phyloP scores from a whole-genome alignment of 176 grass and related monocot genomes.

The Aegilops umbellulata region DNA sequence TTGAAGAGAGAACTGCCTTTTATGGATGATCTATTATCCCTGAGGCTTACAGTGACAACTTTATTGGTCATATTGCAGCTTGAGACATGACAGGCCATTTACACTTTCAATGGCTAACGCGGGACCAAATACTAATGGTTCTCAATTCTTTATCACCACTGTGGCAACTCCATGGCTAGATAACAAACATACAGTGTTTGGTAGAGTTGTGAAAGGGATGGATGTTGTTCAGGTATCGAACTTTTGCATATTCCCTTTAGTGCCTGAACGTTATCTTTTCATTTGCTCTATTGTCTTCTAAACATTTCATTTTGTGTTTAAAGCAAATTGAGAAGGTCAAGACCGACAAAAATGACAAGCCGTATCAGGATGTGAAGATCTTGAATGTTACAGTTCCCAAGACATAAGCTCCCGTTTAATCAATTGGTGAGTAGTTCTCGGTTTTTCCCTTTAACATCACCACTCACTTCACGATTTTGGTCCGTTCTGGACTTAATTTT shows the following conservation, averaged over 20 bases:
- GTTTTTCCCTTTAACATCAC: neutral
- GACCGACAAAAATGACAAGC: constrained; percentile 93
- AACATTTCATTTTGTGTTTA: constrained; percentile 35
- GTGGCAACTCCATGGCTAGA: constrained; percentile 98
- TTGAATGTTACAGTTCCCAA: constrained; percentile 98
- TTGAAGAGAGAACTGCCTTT: neutral
- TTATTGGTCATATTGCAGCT: constrained; percentile 50
- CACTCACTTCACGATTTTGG: neutral
- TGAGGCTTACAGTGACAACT: neutral
- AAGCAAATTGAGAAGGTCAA: constrained; percentile 96
- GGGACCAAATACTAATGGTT: constrained; percentile 93
- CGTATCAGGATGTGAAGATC: constrained; percentile 98
- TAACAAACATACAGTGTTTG: constrained; percentile 98
- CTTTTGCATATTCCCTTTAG: neutral
- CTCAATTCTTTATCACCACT: constrained; percentile 98
- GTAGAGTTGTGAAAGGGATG: constrained; percentile 98
- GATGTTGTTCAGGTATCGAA: constrained; percentile 90
- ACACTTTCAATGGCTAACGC: constrained; percentile 99
- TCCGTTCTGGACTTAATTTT: constrained; percentile 1
- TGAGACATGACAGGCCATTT: constrained; percentile 97
- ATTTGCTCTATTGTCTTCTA: constrained; percentile 7
- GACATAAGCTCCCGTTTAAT: constrained; percentile 32
- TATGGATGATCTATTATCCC: neutral
- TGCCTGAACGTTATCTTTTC: neutral
- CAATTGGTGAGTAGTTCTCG: neutral